Evolutionary conservation across 495 filamentous ascomycete genomes (phyloP).

Genomic region (Astrocystis sublimbata): DNA sequence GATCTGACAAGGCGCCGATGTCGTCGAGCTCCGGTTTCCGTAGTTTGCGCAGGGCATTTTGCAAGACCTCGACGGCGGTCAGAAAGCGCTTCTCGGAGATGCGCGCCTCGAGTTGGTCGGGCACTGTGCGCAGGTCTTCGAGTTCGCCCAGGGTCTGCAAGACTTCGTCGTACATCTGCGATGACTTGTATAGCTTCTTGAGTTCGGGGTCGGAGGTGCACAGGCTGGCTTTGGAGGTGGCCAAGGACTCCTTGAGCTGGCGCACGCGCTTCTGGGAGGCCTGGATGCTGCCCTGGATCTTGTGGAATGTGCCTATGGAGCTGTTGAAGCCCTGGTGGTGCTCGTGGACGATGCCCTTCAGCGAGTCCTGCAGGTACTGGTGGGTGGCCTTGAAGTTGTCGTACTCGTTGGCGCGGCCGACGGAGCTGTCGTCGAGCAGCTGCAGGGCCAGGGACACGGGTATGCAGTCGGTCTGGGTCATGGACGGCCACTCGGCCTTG

Average conservation of each 20-base stretch:
- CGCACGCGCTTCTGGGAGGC: slow-evolving; percentile 83
- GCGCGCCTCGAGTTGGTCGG: slow-evolving; percentile 86
- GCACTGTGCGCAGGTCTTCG: slow-evolving; percentile 85
- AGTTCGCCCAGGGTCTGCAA: slow-evolving; percentile 81
- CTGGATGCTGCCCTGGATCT: slow-evolving; percentile 92
- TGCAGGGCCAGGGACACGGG: slow-evolving; percentile 91
- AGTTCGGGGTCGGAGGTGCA: slow-evolving; percentile 88
- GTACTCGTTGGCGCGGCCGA: slow-evolving; percentile 87
- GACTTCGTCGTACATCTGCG: slow-evolving; percentile 89
- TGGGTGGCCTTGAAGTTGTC: slow-evolving; percentile 79
- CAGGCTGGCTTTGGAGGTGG: slow-evolving; percentile 78
- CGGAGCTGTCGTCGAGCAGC: slow-evolving; percentile 88
- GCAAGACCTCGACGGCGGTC: slow-evolving; percentile 86
- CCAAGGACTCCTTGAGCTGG: slow-evolving; percentile 75
- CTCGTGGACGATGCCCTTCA: slow-evolving; percentile 96
- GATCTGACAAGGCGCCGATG: slow-evolving; percentile 84
- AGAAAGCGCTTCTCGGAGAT: slow-evolving; percentile 97
- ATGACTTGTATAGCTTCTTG: slow-evolving; percentile 79
- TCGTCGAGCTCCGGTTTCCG: slow-evolving; percentile 86
- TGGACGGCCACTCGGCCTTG: slow-evolving; percentile 84
- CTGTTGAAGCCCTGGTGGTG: slow-evolving; percentile 99
- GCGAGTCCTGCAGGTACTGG: slow-evolving; percentile 78
- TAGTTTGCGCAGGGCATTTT: slow-evolving; percentile 79
- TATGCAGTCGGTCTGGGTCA: slow-evolving; percentile 82
- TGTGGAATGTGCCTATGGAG: slow-evolving; percentile 97